A percentile compares a stretch with the other conserved stretches of the same genome.
Evolutionary conservation across 345 rosid species (phyloP).

Genomic region (Atalantia buxifolia): DNA sequence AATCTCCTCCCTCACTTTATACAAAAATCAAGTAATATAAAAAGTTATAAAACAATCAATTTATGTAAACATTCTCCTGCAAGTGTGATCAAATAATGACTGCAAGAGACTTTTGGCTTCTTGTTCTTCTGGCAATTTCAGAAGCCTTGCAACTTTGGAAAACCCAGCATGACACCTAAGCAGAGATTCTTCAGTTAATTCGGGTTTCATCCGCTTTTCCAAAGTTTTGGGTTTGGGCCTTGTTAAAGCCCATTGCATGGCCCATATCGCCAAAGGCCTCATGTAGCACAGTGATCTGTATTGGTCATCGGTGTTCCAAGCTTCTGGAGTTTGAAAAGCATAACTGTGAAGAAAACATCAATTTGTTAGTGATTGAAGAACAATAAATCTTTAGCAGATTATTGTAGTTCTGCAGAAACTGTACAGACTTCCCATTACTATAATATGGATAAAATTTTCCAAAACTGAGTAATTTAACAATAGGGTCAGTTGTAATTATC

Average conservation of each 20-base stretch:
- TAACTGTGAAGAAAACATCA: constrained; percentile 39
- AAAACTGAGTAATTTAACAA: no score
- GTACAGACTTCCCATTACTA: not conserved
- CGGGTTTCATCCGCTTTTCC: constrained; percentile 25
- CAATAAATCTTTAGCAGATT: not conserved
- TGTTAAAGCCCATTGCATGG: constrained; percentile 89
- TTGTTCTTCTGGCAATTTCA: constrained; percentile 51
- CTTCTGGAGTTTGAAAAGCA: constrained; percentile 92
- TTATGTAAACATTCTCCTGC: constrained; percentile 41
- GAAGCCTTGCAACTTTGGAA: constrained; percentile 61
- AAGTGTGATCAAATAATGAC: constrained; percentile 57
- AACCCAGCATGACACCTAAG: constrained; percentile 48
- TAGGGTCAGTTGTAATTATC: no score
- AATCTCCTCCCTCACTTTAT: not conserved
- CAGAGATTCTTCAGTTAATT: constrained; percentile 30
- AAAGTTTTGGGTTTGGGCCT: constrained; percentile 34
- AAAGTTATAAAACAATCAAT: no score
- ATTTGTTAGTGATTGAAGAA: not conserved
- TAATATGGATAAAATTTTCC: not conserved
- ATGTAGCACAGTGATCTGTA: constrained; percentile 71
- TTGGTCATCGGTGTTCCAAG: constrained; percentile 60
- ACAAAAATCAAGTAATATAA: not conserved
- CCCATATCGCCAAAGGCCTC: constrained; percentile 95
- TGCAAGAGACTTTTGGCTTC: constrained; percentile 46
- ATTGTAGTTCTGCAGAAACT: not conserved